Conservation (phyloP, 805 yeast genomes). For the Kazachstania psychrophila region DNA sequence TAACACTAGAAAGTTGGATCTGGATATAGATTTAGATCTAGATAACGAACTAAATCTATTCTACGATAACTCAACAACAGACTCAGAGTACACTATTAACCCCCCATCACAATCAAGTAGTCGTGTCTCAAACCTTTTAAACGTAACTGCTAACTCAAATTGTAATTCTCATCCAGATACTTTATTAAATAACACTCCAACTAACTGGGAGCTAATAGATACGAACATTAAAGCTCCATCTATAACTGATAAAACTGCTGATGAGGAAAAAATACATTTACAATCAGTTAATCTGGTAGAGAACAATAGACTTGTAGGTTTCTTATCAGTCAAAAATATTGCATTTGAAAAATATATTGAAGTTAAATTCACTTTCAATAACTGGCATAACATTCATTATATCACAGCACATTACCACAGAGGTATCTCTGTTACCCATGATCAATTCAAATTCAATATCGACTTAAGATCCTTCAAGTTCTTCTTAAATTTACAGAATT, state of each 20-base stretch:
- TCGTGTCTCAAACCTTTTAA: too few species aligned
- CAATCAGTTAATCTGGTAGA: slow-evolving; percentile 15
- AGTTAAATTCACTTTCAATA: slow-evolving; percentile 28
- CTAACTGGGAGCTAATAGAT: slow-evolving; percentile 5
- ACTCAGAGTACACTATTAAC: too few species aligned
- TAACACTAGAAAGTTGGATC: slow-evolving; percentile 2
- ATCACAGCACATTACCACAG: slow-evolving; percentile 20
- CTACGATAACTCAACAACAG: too few species aligned
- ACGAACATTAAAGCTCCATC: slow-evolving; percentile 1
- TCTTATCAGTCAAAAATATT: slow-evolving; percentile 25
- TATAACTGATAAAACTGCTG: background rate
- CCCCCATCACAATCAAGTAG: too few species aligned
- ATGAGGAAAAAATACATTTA: slow-evolving; percentile 11
- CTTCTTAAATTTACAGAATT: slow-evolving; percentile 18
- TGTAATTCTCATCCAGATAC: too few species aligned
- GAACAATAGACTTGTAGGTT: slow-evolving; percentile 18
- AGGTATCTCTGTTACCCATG: slow-evolving; percentile 20
- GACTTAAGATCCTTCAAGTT: slow-evolving; percentile 24
- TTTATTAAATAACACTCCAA: background rate
- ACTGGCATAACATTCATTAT: slow-evolving; percentile 28
- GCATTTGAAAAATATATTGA: slow-evolving; percentile 29
- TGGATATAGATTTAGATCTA: background rate
- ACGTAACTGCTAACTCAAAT: too few species aligned
- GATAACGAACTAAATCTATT: background rate
- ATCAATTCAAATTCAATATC: slow-evolving; percentile 26